Conservation (phyloP, 768 basidiomycete genomes). For the Hericium erinaceus region DNA sequence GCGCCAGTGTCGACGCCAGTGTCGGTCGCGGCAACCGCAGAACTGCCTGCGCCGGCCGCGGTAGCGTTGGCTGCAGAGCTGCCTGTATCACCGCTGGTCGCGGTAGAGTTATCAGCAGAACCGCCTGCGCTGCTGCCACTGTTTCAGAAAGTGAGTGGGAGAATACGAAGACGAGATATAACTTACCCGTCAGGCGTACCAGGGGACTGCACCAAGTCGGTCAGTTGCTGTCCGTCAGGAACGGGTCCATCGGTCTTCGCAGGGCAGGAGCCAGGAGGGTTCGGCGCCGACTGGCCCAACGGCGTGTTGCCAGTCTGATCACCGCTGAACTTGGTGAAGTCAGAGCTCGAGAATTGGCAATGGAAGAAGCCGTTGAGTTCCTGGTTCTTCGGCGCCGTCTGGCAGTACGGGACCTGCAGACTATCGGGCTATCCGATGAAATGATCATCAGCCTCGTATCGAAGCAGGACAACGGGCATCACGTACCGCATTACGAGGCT, state of each 20-base stretch:
- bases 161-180: background rate
- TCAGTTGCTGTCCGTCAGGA: slow-evolving; percentile 38
- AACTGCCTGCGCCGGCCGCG: background rate
- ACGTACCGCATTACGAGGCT: slow-evolving; percentile 44
- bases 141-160: background rate
- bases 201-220: slow-evolving; percentile 28
- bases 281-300: slow-evolving; percentile 32
- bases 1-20: background rate
- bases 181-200: slow-evolving; percentile 11
- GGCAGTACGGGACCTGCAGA: slow-evolving; percentile 40
- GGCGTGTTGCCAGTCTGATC: slow-evolving; percentile 41
- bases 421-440: slow-evolving; percentile 27
- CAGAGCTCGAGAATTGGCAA: slow-evolving; percentile 42
- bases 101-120: background rate
- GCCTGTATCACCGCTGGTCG: background rate
- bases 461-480: background rate
- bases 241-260: slow-evolving; percentile 38
- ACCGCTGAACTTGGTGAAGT: slow-evolving; percentile 38
- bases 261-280: slow-evolving; percentile 42
- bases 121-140: background rate
- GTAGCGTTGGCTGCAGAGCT: background rate
- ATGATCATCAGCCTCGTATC: background rate
- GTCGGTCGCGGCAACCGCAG: background rate
- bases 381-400: slow-evolving; percentile 37
- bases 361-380: slow-evolving; percentile 49